Conservation (phyloP, 2,329 filamentous ascomycete species). For the Microascus cirrosus region DNA sequence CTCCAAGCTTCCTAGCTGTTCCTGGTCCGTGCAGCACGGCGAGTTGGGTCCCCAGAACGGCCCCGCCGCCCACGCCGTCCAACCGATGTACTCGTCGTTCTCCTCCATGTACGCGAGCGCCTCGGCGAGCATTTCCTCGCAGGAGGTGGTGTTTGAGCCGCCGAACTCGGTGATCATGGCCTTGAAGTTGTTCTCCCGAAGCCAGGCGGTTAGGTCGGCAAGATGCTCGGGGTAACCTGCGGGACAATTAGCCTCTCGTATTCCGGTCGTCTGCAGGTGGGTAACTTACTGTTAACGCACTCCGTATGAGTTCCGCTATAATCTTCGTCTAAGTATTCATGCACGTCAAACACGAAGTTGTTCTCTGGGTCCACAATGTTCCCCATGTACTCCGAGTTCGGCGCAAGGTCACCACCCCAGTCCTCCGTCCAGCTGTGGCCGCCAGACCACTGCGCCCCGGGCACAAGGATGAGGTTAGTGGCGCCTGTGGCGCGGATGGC, state of each 20-base stretch:
- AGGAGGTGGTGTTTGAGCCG: slow-evolving; percentile 16
- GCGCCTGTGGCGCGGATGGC: slow-evolving; percentile 49
- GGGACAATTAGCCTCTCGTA: too few species aligned
- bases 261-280: too few species aligned
- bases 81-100: slow-evolving; percentile 1
- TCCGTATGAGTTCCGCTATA: slow-evolving; percentile 33
- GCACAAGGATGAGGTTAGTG: slow-evolving; percentile 37
- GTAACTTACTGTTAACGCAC: slow-evolving; percentile 27
- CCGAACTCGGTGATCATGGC: slow-evolving; percentile 47
- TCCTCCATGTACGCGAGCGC: slow-evolving; percentile 4
- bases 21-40: slow-evolving; percentile 24
- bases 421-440: slow-evolving; percentile 30
- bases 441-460: slow-evolving; percentile 42
- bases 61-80: slow-evolving; percentile 4
- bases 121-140: background rate
- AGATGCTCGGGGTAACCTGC: slow-evolving; percentile 29
- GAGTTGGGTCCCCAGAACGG: slow-evolving; percentile 6
- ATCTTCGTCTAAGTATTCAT: slow-evolving; percentile 49
- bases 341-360: slow-evolving; percentile 47
- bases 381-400: slow-evolving; percentile 3
- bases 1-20: slow-evolving; percentile 30
- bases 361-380: slow-evolving; percentile 32
- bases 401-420: slow-evolving; percentile 1
- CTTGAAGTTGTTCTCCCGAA: slow-evolving; percentile 40
- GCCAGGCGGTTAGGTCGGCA: slow-evolving; percentile 40